phyloP scores from a whole-genome alignment of 768 basidiomycete genomes.

The Imleria badia region DNA sequence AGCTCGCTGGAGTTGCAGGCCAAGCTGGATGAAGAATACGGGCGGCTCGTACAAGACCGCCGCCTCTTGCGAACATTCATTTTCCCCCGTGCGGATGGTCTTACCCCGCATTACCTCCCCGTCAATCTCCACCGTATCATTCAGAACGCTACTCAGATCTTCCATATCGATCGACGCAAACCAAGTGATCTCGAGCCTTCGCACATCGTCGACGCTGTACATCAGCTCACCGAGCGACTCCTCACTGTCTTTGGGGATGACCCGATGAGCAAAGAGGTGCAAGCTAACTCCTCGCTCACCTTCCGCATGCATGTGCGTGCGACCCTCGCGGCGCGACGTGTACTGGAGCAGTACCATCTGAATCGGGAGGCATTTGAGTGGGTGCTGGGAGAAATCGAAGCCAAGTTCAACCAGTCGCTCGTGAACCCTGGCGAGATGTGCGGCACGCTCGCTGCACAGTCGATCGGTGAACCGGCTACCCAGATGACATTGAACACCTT shows the following conservation, averaged over 20 bases:
- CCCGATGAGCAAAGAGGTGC: slow-evolving; percentile 68
- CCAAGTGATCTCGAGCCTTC: slow-evolving; percentile 89
- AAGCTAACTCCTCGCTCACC: slow-evolving; percentile 84
- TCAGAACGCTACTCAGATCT: slow-evolving; percentile 93
- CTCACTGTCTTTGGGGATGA: slow-evolving; percentile 89
- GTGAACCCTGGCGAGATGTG: slow-evolving; percentile 99
- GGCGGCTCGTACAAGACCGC: slow-evolving; percentile 71
- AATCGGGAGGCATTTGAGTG: slow-evolving; percentile 96
- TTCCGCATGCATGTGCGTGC: slow-evolving; percentile 94
- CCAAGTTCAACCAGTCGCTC: slow-evolving; percentile 91
- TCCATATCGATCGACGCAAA: slow-evolving; percentile 93
- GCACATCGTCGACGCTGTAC: slow-evolving; percentile 80
- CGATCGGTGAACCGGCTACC: slow-evolving; percentile 98
- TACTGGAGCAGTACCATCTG: slow-evolving; percentile 85
- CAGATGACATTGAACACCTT: slow-evolving; percentile 99
- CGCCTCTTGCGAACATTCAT: slow-evolving; percentile 74
- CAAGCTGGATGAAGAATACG: slow-evolving; percentile 79
- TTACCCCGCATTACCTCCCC: slow-evolving; percentile 80
- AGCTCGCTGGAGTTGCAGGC: slow-evolving; percentile 79
- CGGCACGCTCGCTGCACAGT: slow-evolving; percentile 95
- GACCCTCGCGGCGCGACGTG: slow-evolving; percentile 82
- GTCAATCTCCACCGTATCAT: slow-evolving; percentile 95
- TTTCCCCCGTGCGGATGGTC: slow-evolving; percentile 74
- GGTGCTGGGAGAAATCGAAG: slow-evolving; percentile 93
- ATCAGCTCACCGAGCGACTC: slow-evolving; percentile 71